Evolutionary conservation across 2,329 filamentous ascomycete species (phyloP).

Genomic region (Pseudogymnoascus sp.): DNA sequence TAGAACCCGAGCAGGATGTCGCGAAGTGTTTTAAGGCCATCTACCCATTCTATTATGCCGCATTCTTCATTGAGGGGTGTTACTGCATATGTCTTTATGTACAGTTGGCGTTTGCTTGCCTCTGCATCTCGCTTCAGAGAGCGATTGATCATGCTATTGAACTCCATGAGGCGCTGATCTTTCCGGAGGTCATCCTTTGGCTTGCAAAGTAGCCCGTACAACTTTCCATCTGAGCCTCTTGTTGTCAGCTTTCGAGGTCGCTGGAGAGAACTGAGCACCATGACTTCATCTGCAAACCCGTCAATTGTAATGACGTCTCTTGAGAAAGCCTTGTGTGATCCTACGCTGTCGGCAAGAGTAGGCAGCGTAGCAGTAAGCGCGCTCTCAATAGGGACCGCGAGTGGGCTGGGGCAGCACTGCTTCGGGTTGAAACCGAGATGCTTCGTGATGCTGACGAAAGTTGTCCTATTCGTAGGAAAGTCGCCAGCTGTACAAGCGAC

Average conservation of each 20-base stretch:
- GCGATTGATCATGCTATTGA: conserved; percentile 96
- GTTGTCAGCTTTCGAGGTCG: conserved; percentile 85
- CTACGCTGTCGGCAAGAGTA: conserved; percentile 58
- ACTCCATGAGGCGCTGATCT: conserved; percentile 97
- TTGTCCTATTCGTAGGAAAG: conserved; percentile 60
- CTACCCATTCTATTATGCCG: conserved; percentile 96
- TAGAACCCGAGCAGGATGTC: conserved; percentile 81
- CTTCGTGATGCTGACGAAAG: conserved; percentile 61
- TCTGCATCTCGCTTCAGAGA: conserved; percentile 87
- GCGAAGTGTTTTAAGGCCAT: conserved; percentile 85
- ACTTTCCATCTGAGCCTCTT: conserved; percentile 77
- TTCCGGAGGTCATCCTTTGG: conserved; percentile 97
- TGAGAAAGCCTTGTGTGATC: conserved; percentile 78
- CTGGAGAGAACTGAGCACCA: conserved; percentile 84
- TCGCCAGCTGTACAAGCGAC: conserved; percentile 67
- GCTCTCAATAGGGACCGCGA: conserved; percentile 83
- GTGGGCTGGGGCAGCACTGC: conserved; percentile 64
- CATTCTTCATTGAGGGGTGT: conserved; percentile 96
- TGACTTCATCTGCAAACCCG: conserved; percentile 74
- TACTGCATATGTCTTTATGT: conserved; percentile 95
- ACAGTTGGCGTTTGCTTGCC: conserved; percentile 79
- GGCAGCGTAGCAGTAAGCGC: conserved; percentile 79
- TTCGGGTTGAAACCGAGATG: conserved; percentile 81
- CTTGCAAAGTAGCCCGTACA: conserved; percentile 88
- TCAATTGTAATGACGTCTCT: conserved; percentile 76